phyloP scores from a whole-genome alignment of 2,329 filamentous ascomycete genomes.

The Diaporthe vexans region DNA sequence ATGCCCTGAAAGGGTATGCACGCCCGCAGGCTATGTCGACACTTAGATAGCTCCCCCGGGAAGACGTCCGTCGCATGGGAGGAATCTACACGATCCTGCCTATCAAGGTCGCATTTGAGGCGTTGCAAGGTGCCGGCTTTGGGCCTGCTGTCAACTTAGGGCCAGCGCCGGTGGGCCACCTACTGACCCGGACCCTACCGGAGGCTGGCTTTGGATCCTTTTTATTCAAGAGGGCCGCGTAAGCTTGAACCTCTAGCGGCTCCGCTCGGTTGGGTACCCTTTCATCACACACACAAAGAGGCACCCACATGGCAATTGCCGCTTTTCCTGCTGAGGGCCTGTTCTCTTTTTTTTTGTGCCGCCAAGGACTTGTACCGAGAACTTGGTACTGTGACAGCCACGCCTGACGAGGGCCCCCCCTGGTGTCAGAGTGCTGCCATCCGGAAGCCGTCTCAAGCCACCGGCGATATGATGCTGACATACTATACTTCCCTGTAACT shows the following conservation, averaged over 20 bases:
- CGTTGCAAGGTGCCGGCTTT: constrained; percentile 10
- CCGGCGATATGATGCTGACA: constrained; percentile 12
- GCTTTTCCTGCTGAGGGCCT: neutral
- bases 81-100: neutral
- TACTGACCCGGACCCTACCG: constrained; percentile 24
- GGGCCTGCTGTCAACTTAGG: constrained; percentile 12
- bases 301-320: constrained; percentile 40
- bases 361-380: constrained; percentile 25
- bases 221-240: constrained; percentile 39
- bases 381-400: constrained; percentile 26
- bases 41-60: constrained; percentile 3
- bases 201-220: constrained; percentile 25
- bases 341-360: no score
- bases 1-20: constrained; percentile 26
- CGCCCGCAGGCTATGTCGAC: constrained; percentile 9
- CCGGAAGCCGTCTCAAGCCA: constrained; percentile 24
- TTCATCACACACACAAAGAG: constrained; percentile 7
- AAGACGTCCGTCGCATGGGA: neutral
- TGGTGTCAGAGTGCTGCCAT: constrained; percentile 29
- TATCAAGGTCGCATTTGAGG: constrained; percentile 16
- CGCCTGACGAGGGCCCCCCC: constrained; percentile 7
- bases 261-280: constrained; percentile 38
- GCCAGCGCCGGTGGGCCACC: constrained; percentile 16
- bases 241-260: constrained; percentile 42
- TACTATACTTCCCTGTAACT: neutral